Percentiles rank a stretch among this genome's conserved stretches.
Evolutionary conservation across 306 rosid genomes (phyloP).

Genomic region (Citrullus amarus): DNA sequence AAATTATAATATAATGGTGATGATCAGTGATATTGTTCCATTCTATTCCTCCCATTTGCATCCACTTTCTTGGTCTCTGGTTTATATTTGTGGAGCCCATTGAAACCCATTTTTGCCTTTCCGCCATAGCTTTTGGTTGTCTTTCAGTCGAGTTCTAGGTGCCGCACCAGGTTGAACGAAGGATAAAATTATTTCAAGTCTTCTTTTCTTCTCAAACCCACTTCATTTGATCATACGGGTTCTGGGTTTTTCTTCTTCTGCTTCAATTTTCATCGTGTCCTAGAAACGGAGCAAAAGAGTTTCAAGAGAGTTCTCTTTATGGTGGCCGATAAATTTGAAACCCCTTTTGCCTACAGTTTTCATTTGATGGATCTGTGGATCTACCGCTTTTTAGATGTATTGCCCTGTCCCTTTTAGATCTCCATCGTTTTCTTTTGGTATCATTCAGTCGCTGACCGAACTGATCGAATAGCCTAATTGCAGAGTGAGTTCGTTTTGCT

Average conservation of each 20-base stretch:
- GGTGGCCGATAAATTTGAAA: neutral
- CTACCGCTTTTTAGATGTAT: constrained; percentile 37
- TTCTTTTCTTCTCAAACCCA: neutral
- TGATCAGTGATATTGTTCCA: neutral
- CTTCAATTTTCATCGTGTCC: neutral
- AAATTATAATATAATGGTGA: neutral
- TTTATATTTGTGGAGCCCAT: constrained; percentile 30
- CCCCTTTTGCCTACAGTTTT: constrained; percentile 31
- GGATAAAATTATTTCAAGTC: neutral
- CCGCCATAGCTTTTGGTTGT: neutral
- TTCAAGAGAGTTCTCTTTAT: neutral
- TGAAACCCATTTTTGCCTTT: constrained; percentile 14
- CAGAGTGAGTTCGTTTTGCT: constrained; percentile 21
- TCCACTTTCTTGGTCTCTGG: constrained; percentile 20
- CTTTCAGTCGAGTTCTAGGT: neutral
- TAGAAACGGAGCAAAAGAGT: neutral
- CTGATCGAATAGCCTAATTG: constrained; percentile 21
- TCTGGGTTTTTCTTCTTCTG: neutral
- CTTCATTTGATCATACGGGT: neutral
- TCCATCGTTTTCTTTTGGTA: constrained; percentile 26
- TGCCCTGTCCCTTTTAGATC: constrained; percentile 39
- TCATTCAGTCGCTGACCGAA: constrained; percentile 20
- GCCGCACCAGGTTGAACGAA: neutral
- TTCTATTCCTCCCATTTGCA: constrained; percentile 14
- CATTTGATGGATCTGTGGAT: constrained; percentile 62